Conservation (phyloP, 1,139 yeast genomes). For the Suhomyces choctaworum region DNA sequence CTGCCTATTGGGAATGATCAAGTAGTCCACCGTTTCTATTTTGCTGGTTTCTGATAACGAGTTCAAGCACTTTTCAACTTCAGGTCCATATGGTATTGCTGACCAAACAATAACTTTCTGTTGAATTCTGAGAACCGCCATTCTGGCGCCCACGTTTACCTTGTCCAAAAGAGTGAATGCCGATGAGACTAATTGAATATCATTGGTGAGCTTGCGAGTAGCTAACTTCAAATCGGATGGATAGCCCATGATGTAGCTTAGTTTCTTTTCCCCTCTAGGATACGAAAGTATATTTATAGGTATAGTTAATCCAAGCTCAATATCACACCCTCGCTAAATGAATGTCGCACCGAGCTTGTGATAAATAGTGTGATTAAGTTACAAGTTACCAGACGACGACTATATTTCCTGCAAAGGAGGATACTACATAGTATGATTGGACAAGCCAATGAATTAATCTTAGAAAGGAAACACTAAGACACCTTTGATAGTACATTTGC, state of each 20-base stretch:
- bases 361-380: no score
- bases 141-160: constrained; percentile 60
- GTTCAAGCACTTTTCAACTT: constrained; percentile 41
- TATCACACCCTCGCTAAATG: no score
- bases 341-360: no score
- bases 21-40: constrained; percentile 39
- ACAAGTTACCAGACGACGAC: no score
- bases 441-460: no score
- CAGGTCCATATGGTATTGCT: constrained; percentile 59
- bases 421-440: no score
- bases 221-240: constrained; percentile 39
- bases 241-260: constrained; percentile 31
- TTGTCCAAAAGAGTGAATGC: constrained; percentile 43
- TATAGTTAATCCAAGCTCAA: no score
- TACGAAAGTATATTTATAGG: no score
- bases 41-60: constrained; percentile 28
- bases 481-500: no score
- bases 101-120: constrained; percentile 54
- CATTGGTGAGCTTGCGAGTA: constrained; percentile 46
- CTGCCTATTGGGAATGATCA: constrained; percentile 54
- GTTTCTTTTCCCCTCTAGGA: no score
- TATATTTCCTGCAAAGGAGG: no score
- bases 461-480: no score
- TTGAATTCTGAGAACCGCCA: constrained; percentile 49
- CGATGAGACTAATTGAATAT: constrained; percentile 50